Percentiles rank a stretch among this genome's conserved stretches.
These are phyloP conservation scores for Penicillium sp. DNA, from an alignment of 2,329 filamentous ascomycete genomes.

Conservation along the genomic window DNA sequence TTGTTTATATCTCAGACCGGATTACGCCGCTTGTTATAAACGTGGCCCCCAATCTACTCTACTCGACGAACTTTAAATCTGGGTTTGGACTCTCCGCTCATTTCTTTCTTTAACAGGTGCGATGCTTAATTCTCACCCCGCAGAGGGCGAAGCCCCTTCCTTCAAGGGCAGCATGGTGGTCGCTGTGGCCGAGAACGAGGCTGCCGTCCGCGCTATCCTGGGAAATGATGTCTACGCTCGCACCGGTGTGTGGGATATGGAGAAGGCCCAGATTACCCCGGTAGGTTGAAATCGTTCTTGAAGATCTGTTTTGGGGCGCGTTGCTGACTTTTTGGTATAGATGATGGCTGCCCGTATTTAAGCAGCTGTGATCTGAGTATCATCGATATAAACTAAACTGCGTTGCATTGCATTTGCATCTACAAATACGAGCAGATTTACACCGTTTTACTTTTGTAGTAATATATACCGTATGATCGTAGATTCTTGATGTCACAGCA, in stretches of 20 bases:
- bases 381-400: neutral
- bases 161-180: constrained; percentile 75
- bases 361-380: constrained; percentile 12
- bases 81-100: neutral
- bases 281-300: constrained; percentile 25
- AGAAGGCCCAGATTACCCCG: constrained; percentile 54
- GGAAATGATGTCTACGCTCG: constrained; percentile 71
- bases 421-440: neutral
- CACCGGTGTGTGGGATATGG: constrained; percentile 76
- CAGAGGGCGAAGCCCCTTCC: constrained; percentile 59
- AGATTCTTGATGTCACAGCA: neutral
- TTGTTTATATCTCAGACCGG: neutral
- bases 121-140: constrained; percentile 64
- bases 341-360: constrained; percentile 34
- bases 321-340: constrained; percentile 19
- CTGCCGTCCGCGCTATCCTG: constrained; percentile 67
- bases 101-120: constrained; percentile 52
- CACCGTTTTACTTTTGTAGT: neutral
- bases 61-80: neutral
- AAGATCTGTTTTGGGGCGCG: neutral
- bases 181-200: constrained; percentile 63
- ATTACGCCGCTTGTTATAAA: neutral
- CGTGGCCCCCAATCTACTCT: neutral
- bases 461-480: too few relatives aligned
- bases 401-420: neutral